Conservation (phyloP, 176 grass and related monocot species). For the Otatea glauca region DNA sequence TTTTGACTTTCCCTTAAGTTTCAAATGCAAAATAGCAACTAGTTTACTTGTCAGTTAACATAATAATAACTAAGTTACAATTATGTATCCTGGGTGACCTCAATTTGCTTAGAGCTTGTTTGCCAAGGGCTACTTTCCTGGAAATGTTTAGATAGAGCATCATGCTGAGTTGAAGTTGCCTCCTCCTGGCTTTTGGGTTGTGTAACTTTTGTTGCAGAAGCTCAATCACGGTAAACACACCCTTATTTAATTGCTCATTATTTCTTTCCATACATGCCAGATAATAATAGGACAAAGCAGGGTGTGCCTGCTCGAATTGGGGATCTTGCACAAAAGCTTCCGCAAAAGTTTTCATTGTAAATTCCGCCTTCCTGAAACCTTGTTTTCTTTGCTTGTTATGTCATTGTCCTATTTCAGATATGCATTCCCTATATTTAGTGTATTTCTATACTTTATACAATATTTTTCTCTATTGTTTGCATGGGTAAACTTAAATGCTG, state of each 20-base stretch:
- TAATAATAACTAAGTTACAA: background rate
- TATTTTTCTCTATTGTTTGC: background rate
- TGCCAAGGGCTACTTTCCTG: background rate
- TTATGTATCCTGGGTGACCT: background rate
- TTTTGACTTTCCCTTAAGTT: slow-evolving; percentile 13
- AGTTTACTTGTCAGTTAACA: slow-evolving; percentile 2
- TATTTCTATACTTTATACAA: slow-evolving; percentile 11
- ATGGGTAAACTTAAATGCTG: slow-evolving; percentile 7
- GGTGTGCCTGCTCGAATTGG: slow-evolving; percentile 35
- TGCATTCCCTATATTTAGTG: slow-evolving; percentile 1
- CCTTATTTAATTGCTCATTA: slow-evolving; percentile 25
- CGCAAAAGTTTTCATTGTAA: slow-evolving; percentile 57
- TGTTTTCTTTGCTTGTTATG: slow-evolving; percentile 9
- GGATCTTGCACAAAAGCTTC: slow-evolving; percentile 39
- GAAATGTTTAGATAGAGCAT: slow-evolving; percentile 18
- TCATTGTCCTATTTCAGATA: slow-evolving; percentile 21
- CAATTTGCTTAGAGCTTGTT: slow-evolving; percentile 2
- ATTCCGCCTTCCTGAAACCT: background rate
- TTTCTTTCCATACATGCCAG: slow-evolving; percentile 57
- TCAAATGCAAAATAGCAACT: background rate
- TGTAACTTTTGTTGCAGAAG: slow-evolving; percentile 10
- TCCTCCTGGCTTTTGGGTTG: background rate
- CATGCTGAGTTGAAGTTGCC: slow-evolving; percentile 12
- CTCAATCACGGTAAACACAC: slow-evolving; percentile 9
- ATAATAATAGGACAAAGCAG: slow-evolving; percentile 53